Percentiles rank a stretch among this genome's conserved stretches.
phyloP scores from a whole-genome alignment of 805 yeast species.

The Metschnikowia gruessii region DNA sequence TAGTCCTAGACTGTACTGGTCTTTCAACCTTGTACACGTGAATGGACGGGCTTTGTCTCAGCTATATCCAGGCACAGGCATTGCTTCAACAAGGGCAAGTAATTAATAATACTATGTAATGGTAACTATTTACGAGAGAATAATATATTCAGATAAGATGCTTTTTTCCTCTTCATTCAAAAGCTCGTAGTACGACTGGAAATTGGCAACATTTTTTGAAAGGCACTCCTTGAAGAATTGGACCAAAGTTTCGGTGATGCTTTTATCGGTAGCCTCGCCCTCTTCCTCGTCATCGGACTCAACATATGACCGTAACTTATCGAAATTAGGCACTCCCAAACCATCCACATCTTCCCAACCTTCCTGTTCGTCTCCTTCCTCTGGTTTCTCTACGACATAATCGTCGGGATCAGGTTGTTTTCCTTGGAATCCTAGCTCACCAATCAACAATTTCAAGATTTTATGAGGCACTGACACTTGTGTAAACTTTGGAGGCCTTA shows the following conservation, averaged over 20 bases:
- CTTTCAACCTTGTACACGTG: too few species aligned
- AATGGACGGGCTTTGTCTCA: too few species aligned
- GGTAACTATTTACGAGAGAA: constrained; percentile 23
- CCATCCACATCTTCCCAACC: constrained; percentile 79
- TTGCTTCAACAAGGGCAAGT: background rate
- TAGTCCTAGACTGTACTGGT: too few species aligned
- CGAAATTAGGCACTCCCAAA: constrained; percentile 59
- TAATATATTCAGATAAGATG: constrained; percentile 47
- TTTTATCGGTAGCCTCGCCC: constrained; percentile 30
- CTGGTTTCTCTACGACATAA: constrained; percentile 27
- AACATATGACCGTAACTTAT: constrained; percentile 57
- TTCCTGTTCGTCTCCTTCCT: constrained; percentile 38
- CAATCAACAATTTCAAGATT: constrained; percentile 65
- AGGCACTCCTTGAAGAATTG: constrained; percentile 59
- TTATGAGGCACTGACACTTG: constrained; percentile 67
- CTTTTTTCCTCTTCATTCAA: constrained; percentile 54
- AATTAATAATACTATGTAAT: too few species aligned
- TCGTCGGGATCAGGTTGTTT: constrained; percentile 47
- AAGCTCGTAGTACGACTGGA: constrained; percentile 48
- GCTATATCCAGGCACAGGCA: too few species aligned
- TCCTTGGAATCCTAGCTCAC: constrained; percentile 66
- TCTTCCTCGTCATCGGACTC: constrained; percentile 39
- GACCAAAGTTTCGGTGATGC: constrained; percentile 40
- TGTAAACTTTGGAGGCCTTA: constrained; percentile 59
- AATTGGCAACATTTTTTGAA: constrained; percentile 46